Percentiles rank a stretch among this genome's conserved stretches.
These are phyloP conservation scores for Zelopaecilomyces penicillatus DNA, from an alignment of 2,329 filamentous ascomycete genomes.

Conservation along the genomic window DNA sequence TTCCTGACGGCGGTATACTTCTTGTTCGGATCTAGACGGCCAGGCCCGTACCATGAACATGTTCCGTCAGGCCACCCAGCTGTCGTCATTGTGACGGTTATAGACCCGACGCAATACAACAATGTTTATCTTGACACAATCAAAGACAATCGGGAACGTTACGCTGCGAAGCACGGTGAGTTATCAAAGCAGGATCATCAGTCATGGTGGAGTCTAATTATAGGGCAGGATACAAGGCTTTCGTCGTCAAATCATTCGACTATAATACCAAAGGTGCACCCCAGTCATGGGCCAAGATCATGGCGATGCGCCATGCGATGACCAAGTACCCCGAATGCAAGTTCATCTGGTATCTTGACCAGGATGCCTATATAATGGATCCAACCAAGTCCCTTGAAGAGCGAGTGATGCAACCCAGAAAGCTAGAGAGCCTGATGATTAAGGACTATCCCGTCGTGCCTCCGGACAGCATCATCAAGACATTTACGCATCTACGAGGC, in stretches of 20 bases:
- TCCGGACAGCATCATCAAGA: slow-evolving; percentile 94
- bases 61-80: slow-evolving; percentile 47
- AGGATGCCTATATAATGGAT: slow-evolving; percentile 84
- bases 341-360: slow-evolving; percentile 82
- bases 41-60: slow-evolving; percentile 25
- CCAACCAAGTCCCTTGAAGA: slow-evolving; percentile 59
- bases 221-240: slow-evolving; percentile 67
- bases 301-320: slow-evolving; percentile 83
- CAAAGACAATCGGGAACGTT: slow-evolving; percentile 73
- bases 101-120: slow-evolving; percentile 60
- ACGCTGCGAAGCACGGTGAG: slow-evolving; percentile 80
- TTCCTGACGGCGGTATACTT: slow-evolving; percentile 55
- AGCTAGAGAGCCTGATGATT: slow-evolving; percentile 72
- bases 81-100: slow-evolving; percentile 75
- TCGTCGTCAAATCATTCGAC: slow-evolving; percentile 69
- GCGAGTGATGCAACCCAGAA: slow-evolving; percentile 58
- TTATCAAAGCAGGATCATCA: not conserved
- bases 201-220: slow-evolving; percentile 1
- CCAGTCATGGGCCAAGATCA: slow-evolving; percentile 66
- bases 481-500: slow-evolving; percentile 72
- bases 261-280: slow-evolving; percentile 60
- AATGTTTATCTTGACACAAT: slow-evolving; percentile 63
- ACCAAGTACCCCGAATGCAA: slow-evolving; percentile 66
- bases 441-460: slow-evolving; percentile 81
- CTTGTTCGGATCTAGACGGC: slow-evolving; percentile 32